Evolutionary conservation across 2,329 filamentous ascomycete genomes (phyloP).

Genomic region (Magnaporthiopsis poae): DNA sequence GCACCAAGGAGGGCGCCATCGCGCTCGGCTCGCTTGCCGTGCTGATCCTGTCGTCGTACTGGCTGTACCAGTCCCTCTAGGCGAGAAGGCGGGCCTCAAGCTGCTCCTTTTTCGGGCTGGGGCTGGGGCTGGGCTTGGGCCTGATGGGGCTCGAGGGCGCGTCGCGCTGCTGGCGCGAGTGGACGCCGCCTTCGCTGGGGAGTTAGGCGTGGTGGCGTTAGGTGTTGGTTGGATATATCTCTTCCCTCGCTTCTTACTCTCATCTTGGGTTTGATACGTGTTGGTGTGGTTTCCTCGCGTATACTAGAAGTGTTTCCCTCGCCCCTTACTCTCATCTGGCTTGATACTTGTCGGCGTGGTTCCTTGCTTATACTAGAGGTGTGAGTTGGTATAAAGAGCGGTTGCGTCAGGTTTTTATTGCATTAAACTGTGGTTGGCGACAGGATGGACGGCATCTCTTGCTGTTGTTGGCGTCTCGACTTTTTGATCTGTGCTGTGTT

Average conservation of each 20-base stretch:
- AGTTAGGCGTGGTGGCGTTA: not conserved
- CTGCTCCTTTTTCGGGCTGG: not conserved
- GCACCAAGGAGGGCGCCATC: slow-evolving; percentile 40
- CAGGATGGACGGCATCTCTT: no score
- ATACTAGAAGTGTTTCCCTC: not conserved
- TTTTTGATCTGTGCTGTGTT: not conserved
- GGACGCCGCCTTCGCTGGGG: not conserved
- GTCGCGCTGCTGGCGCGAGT: not conserved
- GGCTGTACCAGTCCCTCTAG: slow-evolving; percentile 19
- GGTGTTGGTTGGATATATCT: not conserved
- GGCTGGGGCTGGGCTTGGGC: not conserved
- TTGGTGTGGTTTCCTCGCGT: not conserved
- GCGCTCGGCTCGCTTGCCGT: slow-evolving; percentile 33
- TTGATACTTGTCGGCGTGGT: no score
- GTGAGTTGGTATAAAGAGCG: not conserved
- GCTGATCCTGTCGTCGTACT: slow-evolving; percentile 36
- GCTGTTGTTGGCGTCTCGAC: not conserved
- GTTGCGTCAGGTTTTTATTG: not conserved
- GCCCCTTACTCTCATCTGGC: no score
- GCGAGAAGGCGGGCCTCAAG: not conserved
- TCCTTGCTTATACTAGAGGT: not conserved
- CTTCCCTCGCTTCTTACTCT: not conserved
- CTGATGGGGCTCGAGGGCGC: not conserved
- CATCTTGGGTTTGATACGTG: not conserved
- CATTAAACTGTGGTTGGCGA: no score